Evolutionary conservation across 2,329 filamentous ascomycete genomes (phyloP).

Genomic region (Diaporthe velutina): DNA sequence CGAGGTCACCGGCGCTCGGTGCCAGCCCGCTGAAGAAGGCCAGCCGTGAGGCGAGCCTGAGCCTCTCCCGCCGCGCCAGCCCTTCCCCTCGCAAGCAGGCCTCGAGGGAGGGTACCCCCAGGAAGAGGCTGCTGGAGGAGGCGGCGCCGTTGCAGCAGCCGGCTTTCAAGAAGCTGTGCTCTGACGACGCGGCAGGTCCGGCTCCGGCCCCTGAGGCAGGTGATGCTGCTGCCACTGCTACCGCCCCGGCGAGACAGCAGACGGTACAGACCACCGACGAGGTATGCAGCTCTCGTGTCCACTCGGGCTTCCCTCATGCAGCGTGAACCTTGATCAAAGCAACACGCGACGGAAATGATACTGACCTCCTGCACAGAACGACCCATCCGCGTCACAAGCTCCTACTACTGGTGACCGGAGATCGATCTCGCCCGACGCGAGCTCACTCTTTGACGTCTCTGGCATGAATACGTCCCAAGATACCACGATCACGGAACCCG

Average conservation of each 20-base stretch:
- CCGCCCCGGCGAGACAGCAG: background rate
- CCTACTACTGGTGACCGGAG: conserved; percentile 38
- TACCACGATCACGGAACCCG: conserved; percentile 64
- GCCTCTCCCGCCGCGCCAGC: conserved; percentile 33
- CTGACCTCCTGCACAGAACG: conserved; percentile 33
- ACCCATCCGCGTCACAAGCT: conserved; percentile 33
- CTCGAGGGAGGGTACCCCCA: conserved; percentile 31
- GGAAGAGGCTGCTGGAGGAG: conserved; percentile 36
- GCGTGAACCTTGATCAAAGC: background rate
- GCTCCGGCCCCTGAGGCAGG: background rate
- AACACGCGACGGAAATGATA: background rate
- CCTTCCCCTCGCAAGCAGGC: conserved; percentile 31
- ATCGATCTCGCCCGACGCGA: conserved; percentile 55
- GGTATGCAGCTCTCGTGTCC: conserved; percentile 7
- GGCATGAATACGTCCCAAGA: conserved; percentile 61
- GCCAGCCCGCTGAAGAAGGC: conserved; percentile 36
- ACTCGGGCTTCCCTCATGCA: background rate
- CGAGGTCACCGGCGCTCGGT: conserved; percentile 25
- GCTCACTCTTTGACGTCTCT: conserved; percentile 65
- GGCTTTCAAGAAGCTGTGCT: conserved; percentile 43
- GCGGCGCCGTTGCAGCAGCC: conserved; percentile 1
- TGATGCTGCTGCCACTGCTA: background rate
- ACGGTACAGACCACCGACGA: conserved; percentile 24
- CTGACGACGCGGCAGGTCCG: conserved; percentile 36
- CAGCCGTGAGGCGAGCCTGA: conserved; percentile 12